Conservation (phyloP, 352 stramenopile species). For the Phytophthora cactorum region DNA sequence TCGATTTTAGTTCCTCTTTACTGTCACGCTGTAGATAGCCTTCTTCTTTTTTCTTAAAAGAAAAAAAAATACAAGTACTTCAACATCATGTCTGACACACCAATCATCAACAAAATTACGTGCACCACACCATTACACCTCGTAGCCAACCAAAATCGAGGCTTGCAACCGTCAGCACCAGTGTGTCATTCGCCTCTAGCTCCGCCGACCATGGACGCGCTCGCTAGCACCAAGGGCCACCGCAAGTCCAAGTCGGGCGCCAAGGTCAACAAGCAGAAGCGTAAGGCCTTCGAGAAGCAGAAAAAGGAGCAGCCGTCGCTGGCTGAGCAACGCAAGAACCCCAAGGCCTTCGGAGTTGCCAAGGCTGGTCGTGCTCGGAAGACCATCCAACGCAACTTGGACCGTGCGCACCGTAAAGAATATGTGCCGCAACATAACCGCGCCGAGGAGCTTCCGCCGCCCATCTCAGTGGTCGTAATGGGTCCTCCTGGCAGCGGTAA, state of each 20-base stretch:
- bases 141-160: slow-evolving; percentile 28
- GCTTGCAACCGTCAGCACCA: not conserved
- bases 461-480: slow-evolving; percentile 98
- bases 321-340: slow-evolving; percentile 95
- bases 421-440: slow-evolving; percentile 93
- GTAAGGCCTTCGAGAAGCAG: slow-evolving; percentile 89
- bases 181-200: slow-evolving; percentile 15
- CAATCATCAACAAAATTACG: not conserved
- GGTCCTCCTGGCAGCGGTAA: slow-evolving; percentile 97
- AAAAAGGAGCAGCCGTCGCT: slow-evolving; percentile 80
- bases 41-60: too few species aligned
- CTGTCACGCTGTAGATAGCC: too few species aligned
- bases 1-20: not conserved
- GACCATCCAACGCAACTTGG: slow-evolving; percentile 97
- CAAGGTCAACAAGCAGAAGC: slow-evolving; percentile 97
- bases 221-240: slow-evolving; percentile 65
- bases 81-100: slow-evolving; percentile 2
- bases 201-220: slow-evolving; percentile 40
- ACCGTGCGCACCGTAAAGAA: slow-evolving; percentile 97
- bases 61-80: not conserved
- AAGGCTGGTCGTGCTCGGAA: slow-evolving; percentile 96
- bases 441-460: slow-evolving; percentile 89
- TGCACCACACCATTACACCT: slow-evolving; percentile 9
- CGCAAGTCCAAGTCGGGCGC: slow-evolving; percentile 87
- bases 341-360: slow-evolving; percentile 96